phyloP scores from a whole-genome alignment of 805 yeast species.

The Metschnikowia lachancei region DNA sequence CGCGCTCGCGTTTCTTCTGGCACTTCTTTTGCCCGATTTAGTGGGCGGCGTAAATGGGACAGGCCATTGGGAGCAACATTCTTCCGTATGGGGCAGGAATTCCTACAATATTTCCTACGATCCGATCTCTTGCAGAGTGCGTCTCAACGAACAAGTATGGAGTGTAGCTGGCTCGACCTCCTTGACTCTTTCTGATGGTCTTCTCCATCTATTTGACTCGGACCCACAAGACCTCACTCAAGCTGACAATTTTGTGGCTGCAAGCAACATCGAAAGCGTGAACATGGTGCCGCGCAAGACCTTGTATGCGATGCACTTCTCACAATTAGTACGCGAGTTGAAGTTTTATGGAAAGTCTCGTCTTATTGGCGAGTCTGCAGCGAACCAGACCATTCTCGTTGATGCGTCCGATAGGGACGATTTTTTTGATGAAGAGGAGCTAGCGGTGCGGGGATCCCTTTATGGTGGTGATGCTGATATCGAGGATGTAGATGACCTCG shows the following conservation, averaged over 20 bases:
- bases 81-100: constrained; percentile 11
- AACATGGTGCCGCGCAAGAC: constrained; percentile 36
- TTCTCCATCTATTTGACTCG: constrained; percentile 31
- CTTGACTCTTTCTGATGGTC: constrained; percentile 32
- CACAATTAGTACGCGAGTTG: constrained; percentile 67
- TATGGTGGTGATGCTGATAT: too few species aligned
- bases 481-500: too few species aligned
- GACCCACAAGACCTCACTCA: constrained; percentile 5
- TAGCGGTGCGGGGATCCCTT: too few species aligned
- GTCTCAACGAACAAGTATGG: constrained; percentile 22
- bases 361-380: constrained; percentile 52
- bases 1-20: constrained; percentile 25
- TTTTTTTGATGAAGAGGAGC: constrained; percentile 23
- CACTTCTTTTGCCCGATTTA: constrained; percentile 25
- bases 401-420: constrained; percentile 38
- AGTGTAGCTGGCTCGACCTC: constrained; percentile 17
- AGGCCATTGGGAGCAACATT: constrained; percentile 1
- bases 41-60: constrained; percentile 35
- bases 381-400: constrained; percentile 62
- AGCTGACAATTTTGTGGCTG: constrained; percentile 21
- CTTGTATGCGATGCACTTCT: constrained; percentile 45
- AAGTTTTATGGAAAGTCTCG: constrained; percentile 54
- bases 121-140: constrained; percentile 12
- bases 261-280: constrained; percentile 23
- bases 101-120: constrained; percentile 18